Evolutionary conservation across 768 basidiomycete species (phyloP), one percentile per base, ranked within the genome.

Genomic region (Lactifluus subvellereus): DNA sequence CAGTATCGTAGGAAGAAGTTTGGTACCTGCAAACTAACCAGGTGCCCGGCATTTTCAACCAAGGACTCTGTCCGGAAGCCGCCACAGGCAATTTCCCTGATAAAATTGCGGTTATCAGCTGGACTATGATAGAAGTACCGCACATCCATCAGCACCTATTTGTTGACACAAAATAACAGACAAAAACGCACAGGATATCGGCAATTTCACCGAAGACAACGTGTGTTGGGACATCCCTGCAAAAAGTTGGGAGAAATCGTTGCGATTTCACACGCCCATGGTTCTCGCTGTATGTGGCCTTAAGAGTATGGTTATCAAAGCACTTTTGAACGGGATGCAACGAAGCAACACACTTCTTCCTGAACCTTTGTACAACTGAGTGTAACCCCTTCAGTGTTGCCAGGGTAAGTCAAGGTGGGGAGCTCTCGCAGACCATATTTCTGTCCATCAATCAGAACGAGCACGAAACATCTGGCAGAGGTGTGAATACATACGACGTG

Each of bases 331-430:
- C 30, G 11, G 27, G 1, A 45, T n/a, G 49, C 6, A 51, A 33
- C 2, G 37, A 3, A 30, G 37, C 35, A 38, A 57, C 61, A 18
- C 32, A 72, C 71, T 20, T 77, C 72, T 73, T 84, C 82, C 57
- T 81, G 80, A 11, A 60, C 59, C 35, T 77, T 77, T 14, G 73
- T 75, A 64, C 82, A 83, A 63, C 76, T 80, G 14, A 83, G 70
- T 13, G 81, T 82, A 6, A 84, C 78, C 16, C 80, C 81, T 49
- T 76, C 54, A 10, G 69, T 72, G 59, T 74, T 71, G 55, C 79
- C 75, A 0, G 82, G 77, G 67, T 82, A 78, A 13, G 74, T 73
- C 10, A 60, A 60, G 0, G 78, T 80, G 4, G 81, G 80, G 14
- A 81, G 69, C 6, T 73, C 56, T 20, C 77, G 69, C 67, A 84